Evolutionary conservation across 1,139 yeast genomes (phyloP).

Genomic region (Yamadazyma songkhlaensis): DNA sequence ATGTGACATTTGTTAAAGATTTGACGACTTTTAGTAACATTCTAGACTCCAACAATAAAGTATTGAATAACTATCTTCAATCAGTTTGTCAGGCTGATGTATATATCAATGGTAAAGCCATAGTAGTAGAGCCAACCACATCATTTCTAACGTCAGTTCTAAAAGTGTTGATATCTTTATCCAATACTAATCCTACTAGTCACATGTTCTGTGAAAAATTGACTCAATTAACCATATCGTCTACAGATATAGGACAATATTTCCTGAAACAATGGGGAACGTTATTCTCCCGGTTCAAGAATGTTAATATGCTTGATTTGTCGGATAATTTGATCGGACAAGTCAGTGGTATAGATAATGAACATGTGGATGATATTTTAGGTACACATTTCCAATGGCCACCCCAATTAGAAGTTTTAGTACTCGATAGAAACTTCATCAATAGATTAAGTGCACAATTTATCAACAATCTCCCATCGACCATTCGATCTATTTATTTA

Average conservation of each 20-base stretch:
- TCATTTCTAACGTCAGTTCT: slow-evolving; percentile 27
- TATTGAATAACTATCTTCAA: slow-evolving; percentile 17
- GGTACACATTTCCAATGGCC: slow-evolving; percentile 30
- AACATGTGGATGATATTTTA: slow-evolving; percentile 19
- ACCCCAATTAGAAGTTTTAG: slow-evolving; percentile 19
- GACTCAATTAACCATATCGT: slow-evolving; percentile 21
- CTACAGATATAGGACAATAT: slow-evolving; percentile 38
- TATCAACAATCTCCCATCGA: slow-evolving; percentile 25
- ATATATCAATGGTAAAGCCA: slow-evolving; percentile 27
- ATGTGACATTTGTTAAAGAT: slow-evolving; percentile 23
- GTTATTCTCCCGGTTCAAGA: slow-evolving; percentile 24
- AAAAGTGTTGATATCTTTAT: slow-evolving; percentile 22
- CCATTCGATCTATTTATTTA: slow-evolving; percentile 22
- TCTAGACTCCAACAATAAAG: slow-evolving; percentile 14
- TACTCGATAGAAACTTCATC: slow-evolving; percentile 27
- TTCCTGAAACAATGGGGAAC: slow-evolving; percentile 34
- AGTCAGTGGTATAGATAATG: too few relatives aligned
- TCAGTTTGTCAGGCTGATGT: slow-evolving; percentile 22
- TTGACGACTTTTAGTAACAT: slow-evolving; percentile 23
- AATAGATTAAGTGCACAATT: slow-evolving; percentile 19
- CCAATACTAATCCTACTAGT: slow-evolving; percentile 11
- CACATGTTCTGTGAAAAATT: slow-evolving; percentile 19
- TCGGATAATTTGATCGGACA: slow-evolving; percentile 26
- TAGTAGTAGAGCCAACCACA: slow-evolving; percentile 26
- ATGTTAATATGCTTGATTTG: slow-evolving; percentile 23